Percentiles rank a stretch among this genome's conserved stretches.
Evolutionary conservation across 1,284 basidiomycete species (phyloP).

Genomic region (Laetiporus sulphureus): DNA sequence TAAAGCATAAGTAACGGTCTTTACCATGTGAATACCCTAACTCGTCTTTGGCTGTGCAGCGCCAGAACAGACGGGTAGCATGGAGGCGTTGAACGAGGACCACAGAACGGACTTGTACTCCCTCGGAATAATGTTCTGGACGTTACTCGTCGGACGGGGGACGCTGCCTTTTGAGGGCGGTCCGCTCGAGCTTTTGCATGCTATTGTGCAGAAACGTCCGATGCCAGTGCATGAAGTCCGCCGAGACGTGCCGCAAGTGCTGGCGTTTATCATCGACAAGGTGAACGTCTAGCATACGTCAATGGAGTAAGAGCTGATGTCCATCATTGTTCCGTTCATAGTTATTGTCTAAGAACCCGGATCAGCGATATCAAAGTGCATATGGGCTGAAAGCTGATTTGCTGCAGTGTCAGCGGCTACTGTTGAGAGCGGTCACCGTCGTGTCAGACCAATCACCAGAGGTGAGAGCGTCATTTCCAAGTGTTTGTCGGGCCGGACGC

Average conservation of each 20-base stretch:
- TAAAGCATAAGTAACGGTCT: neutral
- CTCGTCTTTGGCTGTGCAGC: constrained; percentile 26
- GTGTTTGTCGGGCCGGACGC: neutral
- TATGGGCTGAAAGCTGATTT: constrained; percentile 60
- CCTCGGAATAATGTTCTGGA: constrained; percentile 65
- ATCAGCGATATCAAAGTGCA: constrained; percentile 61
- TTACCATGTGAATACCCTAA: neutral
- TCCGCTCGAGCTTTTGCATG: constrained; percentile 57
- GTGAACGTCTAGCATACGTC: constrained; percentile 23
- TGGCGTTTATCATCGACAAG: constrained; percentile 66
- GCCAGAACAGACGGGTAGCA: constrained; percentile 67
- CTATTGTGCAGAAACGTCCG: constrained; percentile 62
- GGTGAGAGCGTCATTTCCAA: constrained; percentile 25
- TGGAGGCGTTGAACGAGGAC: constrained; percentile 62
- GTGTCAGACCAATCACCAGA: constrained; percentile 51
- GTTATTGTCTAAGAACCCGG: constrained; percentile 60
- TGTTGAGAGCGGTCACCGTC: constrained; percentile 51
- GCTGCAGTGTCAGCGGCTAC: constrained; percentile 55
- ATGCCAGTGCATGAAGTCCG: constrained; percentile 72
- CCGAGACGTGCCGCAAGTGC: constrained; percentile 60
- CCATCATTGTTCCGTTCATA: constrained; percentile 16
- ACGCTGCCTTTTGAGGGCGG: constrained; percentile 69
- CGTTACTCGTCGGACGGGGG: constrained; percentile 57
- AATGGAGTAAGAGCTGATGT: neutral
- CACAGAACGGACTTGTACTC: constrained; percentile 68